Evolutionary conservation across 306 rosid species (phyloP), one percentile per base, ranked within the genome.

Genomic region (Citrullus colocynthis): DNA sequence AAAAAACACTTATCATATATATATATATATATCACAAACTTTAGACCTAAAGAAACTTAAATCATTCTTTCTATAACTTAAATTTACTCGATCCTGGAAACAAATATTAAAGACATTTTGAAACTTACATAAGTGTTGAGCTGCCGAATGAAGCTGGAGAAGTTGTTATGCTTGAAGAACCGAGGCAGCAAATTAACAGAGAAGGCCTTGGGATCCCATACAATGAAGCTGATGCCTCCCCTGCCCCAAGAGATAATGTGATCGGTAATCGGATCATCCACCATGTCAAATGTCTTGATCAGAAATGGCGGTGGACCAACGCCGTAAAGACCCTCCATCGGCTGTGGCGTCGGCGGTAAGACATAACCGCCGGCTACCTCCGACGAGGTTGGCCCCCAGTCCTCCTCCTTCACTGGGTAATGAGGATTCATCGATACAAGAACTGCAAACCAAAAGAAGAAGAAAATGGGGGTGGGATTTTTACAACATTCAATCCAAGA

Each of bases 151-250:
- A 71, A 71, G 76, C 58, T 71, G 28, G 76, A 71, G 58, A 71
- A 71, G 41, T 71, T 71, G 58, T 48, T 71, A 20, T 71, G 76
- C 41, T 71, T 71, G 76, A 71, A 71, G 76, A 71, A 71, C 28
- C 37, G 58, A 71, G 76, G 76, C 37, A 71, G 15, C 41, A 71
- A 48, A 71, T 71, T 48, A 13, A 39, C 76, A 45, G 76, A 71
- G 76, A 71, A 71, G 57, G 76, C 11, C 6, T 21, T 48, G 14
- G 58, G 76, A 48, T 71, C 76, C 76, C 76, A 71, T 21, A 71
- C 76, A 6, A 71, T 44, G 41, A 71, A 71, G 76, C 76, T 71
- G 58, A 48, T 21, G 20, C 76, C 76, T 71, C 14, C 76, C 56
- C 41, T 24, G 42, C 58, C 58, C 76, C 76, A 71, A 48, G 76